Conservation (phyloP, 768 basidiomycete species). For the Leccinum sublutescens region DNA sequence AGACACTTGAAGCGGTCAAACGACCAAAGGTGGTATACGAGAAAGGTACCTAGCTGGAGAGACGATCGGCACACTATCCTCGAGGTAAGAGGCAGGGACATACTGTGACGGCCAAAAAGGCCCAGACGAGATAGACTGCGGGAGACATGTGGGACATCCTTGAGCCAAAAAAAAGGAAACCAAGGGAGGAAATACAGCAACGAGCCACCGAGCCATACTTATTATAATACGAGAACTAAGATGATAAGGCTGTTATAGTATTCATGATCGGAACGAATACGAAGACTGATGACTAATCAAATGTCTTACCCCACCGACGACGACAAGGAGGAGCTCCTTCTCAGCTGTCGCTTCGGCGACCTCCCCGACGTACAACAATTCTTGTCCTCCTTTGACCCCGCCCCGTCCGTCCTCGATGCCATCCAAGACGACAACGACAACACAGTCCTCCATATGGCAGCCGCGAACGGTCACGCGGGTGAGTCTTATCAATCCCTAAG, state of each 20-base stretch:
- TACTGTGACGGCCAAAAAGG: conserved; percentile 36
- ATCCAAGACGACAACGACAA: conserved; percentile 77
- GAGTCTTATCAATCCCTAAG: neutral
- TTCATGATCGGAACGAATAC: no score
- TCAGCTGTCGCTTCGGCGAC: conserved; percentile 87
- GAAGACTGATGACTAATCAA: neutral
- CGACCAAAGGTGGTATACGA: conserved; percentile 74
- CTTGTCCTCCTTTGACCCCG: conserved; percentile 46
- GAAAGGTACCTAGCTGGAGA: conserved; percentile 35
- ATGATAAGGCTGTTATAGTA: no score
- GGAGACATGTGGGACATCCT: conserved; percentile 66
- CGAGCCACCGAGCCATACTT: neutral
- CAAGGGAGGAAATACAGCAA: neutral
- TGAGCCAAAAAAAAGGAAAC: neutral
- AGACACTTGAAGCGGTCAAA: conserved; percentile 79
- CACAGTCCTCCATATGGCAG: conserved; percentile 80
- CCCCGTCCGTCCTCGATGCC: conserved; percentile 43
- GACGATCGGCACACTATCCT: neutral
- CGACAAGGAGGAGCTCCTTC: conserved; percentile 70
- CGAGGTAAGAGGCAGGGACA: conserved; percentile 13
- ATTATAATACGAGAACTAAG: no score
- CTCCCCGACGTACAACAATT: conserved; percentile 73
- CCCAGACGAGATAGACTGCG: conserved; percentile 61
- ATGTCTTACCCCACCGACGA: conserved; percentile 39
- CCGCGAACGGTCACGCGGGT: conserved; percentile 90